phyloP scores from a whole-genome alignment of 352 stramenopile genomes.

The Globisporangium echinulatum region DNA sequence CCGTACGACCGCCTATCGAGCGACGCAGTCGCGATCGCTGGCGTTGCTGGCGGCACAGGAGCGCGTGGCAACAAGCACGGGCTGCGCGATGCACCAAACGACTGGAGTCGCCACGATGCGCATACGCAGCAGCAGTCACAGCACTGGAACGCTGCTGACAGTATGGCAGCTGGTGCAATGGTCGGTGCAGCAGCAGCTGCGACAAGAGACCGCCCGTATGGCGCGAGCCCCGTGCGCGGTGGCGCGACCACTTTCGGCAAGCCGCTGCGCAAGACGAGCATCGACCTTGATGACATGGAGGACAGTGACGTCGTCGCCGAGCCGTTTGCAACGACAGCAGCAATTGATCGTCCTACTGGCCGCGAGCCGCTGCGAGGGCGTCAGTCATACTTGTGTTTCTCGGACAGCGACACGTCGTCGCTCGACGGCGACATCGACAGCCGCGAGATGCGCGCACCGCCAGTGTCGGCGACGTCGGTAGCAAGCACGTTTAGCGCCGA shows the following conservation, averaged over 20 bases:
- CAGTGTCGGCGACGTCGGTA: conserved; percentile 41
- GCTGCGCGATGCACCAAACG: conserved; percentile 3
- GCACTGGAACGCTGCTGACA: too few relatives aligned
- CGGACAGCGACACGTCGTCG: conserved; percentile 16
- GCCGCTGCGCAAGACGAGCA: conserved; percentile 21
- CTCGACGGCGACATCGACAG: conserved; percentile 14
- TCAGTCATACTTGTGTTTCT: conserved; percentile 15
- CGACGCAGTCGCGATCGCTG: background rate
- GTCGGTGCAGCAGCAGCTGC: background rate
- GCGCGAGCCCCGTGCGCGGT: background rate
- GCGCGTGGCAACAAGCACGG: background rate
- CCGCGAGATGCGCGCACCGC: conserved; percentile 14
- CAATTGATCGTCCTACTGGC: conserved; percentile 4
- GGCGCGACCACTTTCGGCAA: conserved; percentile 5
- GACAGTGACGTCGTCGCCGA: conserved; percentile 23
- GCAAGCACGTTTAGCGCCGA: conserved; percentile 29
- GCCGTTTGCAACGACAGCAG: conserved; percentile 7
- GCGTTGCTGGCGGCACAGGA: background rate
- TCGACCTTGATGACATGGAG: conserved; percentile 29
- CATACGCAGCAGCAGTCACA: background rate
- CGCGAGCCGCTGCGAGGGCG: conserved; percentile 1
- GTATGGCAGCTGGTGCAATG: background rate
- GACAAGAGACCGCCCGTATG: background rate
- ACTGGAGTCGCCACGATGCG: conserved; percentile 4
- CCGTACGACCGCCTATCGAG: conserved; percentile 1